Conservation (phyloP, 805 yeast genomes). For the Isabelozyma pseudorhagii region DNA sequence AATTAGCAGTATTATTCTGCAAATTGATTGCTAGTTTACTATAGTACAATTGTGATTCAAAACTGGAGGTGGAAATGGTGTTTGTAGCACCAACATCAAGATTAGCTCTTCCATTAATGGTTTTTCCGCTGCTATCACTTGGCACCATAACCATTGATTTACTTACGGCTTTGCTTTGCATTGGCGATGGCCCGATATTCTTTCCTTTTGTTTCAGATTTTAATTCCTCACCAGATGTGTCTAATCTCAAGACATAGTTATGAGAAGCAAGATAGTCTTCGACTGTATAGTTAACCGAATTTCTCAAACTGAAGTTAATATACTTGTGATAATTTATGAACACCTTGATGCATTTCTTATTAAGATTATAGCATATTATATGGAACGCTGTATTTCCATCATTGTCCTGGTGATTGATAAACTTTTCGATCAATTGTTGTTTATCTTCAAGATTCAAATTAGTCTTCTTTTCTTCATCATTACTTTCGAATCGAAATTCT, state of each 20-base stretch:
- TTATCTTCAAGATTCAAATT: conserved; percentile 5
- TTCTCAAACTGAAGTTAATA: conserved; percentile 43
- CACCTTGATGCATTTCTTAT: conserved; percentile 72
- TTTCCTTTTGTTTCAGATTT: conserved; percentile 5
- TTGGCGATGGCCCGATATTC: background rate
- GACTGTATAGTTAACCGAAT: conserved; percentile 42
- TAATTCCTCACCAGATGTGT: conserved; percentile 7
- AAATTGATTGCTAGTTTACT: conserved; percentile 32
- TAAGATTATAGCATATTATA: conserved; percentile 78
- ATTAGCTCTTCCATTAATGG: background rate
- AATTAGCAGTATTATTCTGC: conserved; percentile 29
- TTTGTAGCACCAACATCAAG: background rate
- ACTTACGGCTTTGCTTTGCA: background rate
- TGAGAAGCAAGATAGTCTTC: conserved; percentile 40
- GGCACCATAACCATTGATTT: background rate
- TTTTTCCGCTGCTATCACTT: background rate
- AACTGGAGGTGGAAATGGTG: conserved; percentile 19
- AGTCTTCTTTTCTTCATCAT: conserved; percentile 1
- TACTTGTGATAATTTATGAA: conserved; percentile 81
- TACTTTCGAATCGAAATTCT: conserved; percentile 10
- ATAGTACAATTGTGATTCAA: conserved; percentile 35
- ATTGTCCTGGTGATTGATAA: conserved; percentile 84
- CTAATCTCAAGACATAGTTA: conserved; percentile 24
- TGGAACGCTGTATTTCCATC: conserved; percentile 96
- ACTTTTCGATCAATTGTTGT: conserved; percentile 28